phyloP scores from a whole-genome alignment of 1,284 basidiomycete species.

The Sanghuangporus sanghuang region DNA sequence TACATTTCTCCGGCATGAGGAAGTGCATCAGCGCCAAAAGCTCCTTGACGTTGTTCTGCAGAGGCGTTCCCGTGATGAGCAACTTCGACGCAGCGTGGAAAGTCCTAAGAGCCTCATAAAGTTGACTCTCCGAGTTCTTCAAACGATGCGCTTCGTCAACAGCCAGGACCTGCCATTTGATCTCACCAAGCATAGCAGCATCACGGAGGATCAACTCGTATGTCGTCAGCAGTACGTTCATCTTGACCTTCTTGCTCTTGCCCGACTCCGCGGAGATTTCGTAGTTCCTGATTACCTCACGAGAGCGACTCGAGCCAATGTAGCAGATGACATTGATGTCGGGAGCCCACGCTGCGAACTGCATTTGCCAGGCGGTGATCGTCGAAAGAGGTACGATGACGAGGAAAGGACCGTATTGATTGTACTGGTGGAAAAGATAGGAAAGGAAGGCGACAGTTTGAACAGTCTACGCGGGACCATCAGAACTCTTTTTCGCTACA shows the following conservation, averaged over 20 bases:
- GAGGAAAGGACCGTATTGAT: slow-evolving; percentile 95
- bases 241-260: slow-evolving; percentile 79
- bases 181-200: slow-evolving; percentile 81
- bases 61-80: slow-evolving; percentile 95
- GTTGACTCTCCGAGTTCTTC: slow-evolving; percentile 96
- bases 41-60: slow-evolving; percentile 99
- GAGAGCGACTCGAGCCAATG: slow-evolving; percentile 85
- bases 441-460: slow-evolving; percentile 96
- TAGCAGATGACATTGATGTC: slow-evolving; percentile 97
- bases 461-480: slow-evolving; percentile 60
- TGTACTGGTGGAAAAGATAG: slow-evolving; percentile 90
- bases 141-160: slow-evolving; percentile 99
- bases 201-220: slow-evolving; percentile 97
- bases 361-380: slow-evolving; percentile 96
- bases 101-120: slow-evolving; percentile 90
- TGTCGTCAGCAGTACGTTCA: slow-evolving; percentile 97
- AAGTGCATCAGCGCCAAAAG: slow-evolving; percentile 97
- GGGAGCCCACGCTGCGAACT: slow-evolving; percentile 94
- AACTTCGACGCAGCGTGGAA: slow-evolving; percentile 91
- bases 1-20: slow-evolving; percentile 96
- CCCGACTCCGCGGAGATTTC: slow-evolving; percentile 75
- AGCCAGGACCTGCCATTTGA: slow-evolving; percentile 96
- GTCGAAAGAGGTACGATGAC: slow-evolving; percentile 98
- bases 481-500: slow-evolving; percentile 16
- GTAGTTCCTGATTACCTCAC: slow-evolving; percentile 88